A percentile compares a stretch with the other conserved stretches of the same genome.
phyloP scores from a whole-genome alignment of 352 stramenopile species.

The Pythium inflatum region DNA sequence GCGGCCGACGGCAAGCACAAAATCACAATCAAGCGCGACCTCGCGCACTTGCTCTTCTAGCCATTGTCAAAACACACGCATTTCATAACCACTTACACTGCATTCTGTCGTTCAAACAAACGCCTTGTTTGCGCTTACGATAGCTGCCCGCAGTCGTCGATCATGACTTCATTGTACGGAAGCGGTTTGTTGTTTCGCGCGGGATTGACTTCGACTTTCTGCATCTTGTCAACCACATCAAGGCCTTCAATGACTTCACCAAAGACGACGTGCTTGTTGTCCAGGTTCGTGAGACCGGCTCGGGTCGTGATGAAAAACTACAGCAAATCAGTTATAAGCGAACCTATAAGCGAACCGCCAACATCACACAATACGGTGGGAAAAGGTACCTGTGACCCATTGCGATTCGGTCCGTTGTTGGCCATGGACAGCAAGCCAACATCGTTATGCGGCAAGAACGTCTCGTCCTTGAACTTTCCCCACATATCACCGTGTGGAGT shows the following conservation, averaged over 20 bases:
- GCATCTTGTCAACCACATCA: slow-evolving; percentile 73
- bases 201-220: slow-evolving; percentile 60
- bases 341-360: too few species aligned
- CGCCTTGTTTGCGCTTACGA: slow-evolving; percentile 15
- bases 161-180: slow-evolving; percentile 60
- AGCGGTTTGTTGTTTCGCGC: slow-evolving; percentile 53
- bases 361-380: slow-evolving; percentile 2
- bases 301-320: slow-evolving; percentile 86
- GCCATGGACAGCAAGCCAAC: slow-evolving; percentile 84
- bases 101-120: too few species aligned
- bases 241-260: slow-evolving; percentile 90
- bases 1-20: slow-evolving; percentile 53
- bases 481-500: slow-evolving; percentile 69
- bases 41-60: slow-evolving; percentile 70
- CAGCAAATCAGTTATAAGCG: not conserved
- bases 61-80: not conserved
- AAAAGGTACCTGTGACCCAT: slow-evolving; percentile 64
- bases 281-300: slow-evolving; percentile 64
- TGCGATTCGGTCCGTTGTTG: slow-evolving; percentile 75
- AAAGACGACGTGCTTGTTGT: slow-evolving; percentile 98
- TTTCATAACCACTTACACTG: slow-evolving; percentile 8
- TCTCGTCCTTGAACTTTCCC: slow-evolving; percentile 87
- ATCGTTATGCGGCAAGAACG: slow-evolving; percentile 72
- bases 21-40: slow-evolving; percentile 61
- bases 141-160: slow-evolving; percentile 71